Base-by-base conservation (phyloP, 1,284 basidiomycete species). In the Pseudozyma tsukubaensis region DNA sequence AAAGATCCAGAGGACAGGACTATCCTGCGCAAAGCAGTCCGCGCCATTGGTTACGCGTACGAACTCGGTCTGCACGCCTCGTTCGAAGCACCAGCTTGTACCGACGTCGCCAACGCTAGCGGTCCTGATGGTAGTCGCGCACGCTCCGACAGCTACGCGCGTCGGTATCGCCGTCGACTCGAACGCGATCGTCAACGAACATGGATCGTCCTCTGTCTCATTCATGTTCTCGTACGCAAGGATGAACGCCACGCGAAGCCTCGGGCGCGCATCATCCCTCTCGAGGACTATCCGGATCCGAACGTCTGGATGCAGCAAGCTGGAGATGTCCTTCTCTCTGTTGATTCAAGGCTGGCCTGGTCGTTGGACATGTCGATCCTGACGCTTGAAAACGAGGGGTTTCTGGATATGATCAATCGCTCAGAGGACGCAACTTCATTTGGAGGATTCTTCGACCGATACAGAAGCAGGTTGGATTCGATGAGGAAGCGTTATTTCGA, bases 1-100 rank as follows among this genome's bases (percentile, higher is more conserved):
- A 91, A 89, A 85, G 92, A 84, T 45, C 77, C 85, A 5, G 77
- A 78, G 19, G 86, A 86, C 53, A 76, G 77, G 9, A 83, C 83
- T 2, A 77, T 78, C 9, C 82, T 84, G 77, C 70, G 84, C 36
- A 82, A 83, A 59, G 76, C 85, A 0, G 83, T 83, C 16, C 45
- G 72, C 35, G 78, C 75, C 0, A 73, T 76, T 13, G 81, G 85
- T 13, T 83, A 85, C 58, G 86, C 84, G 1, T 84, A 84, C 59
- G 83, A 85, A 64, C 69, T 86, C 24, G 79, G 82, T 1, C 76
- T 86, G 2, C 68, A 71, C 34, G 59, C 63, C 0, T 6, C 57
- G 1, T 75, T 75, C 47, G 72, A 60, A 13, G 32, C 53, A 7
- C 2, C 44, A 12, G 57, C 49, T 4, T 36, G 49, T 10, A 40